Evolutionary conservation across 1,284 basidiomycete genomes (phyloP).

Genomic region (Serendipita sp.): DNA sequence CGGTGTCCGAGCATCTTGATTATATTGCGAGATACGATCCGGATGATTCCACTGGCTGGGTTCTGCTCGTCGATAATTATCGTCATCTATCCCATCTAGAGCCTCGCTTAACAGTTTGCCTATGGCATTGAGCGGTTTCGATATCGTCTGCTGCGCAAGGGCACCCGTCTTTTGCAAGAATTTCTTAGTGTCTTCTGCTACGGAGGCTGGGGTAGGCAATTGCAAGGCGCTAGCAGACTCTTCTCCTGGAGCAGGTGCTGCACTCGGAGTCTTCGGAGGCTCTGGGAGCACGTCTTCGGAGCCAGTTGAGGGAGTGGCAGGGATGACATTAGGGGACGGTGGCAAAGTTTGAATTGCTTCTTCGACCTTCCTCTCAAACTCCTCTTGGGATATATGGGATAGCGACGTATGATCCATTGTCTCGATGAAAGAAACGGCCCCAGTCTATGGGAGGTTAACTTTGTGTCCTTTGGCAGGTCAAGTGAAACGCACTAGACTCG

Average conservation of each 20-base stretch:
- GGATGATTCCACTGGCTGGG: conserved; percentile 25
- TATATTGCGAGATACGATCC: conserved; percentile 23
- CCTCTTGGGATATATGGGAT: conserved; percentile 82
- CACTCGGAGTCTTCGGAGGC: conserved; percentile 16
- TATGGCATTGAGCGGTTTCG: conserved; percentile 75
- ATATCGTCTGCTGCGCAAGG: conserved; percentile 43
- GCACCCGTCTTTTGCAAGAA: conserved; percentile 80
- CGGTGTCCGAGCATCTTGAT: conserved; percentile 28
- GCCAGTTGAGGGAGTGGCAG: conserved; percentile 27
- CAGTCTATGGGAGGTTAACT: conserved; percentile 39
- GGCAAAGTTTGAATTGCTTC: conserved; percentile 65
- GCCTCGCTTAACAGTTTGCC: conserved; percentile 74
- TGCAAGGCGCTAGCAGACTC: conserved; percentile 70
- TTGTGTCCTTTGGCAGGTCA: background rate
- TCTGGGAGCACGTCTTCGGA: conserved; percentile 17
- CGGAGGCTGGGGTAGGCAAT: conserved; percentile 35
- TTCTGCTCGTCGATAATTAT: conserved; percentile 22
- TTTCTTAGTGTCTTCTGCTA: conserved; percentile 65
- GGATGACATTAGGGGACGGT: conserved; percentile 25
- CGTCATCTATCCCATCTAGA: conserved; percentile 39
- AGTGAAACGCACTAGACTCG: conserved; percentile 57
- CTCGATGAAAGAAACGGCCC: conserved; percentile 89
- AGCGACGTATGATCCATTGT: conserved; percentile 91
- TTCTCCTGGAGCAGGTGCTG: conserved; percentile 40
- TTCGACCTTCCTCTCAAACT: conserved; percentile 88